A percentile compares a stretch with the other conserved stretches of the same genome.
phyloP scores from a whole-genome alignment of 75 land plant genomes.

The Cunninghamia lanceolata region DNA sequence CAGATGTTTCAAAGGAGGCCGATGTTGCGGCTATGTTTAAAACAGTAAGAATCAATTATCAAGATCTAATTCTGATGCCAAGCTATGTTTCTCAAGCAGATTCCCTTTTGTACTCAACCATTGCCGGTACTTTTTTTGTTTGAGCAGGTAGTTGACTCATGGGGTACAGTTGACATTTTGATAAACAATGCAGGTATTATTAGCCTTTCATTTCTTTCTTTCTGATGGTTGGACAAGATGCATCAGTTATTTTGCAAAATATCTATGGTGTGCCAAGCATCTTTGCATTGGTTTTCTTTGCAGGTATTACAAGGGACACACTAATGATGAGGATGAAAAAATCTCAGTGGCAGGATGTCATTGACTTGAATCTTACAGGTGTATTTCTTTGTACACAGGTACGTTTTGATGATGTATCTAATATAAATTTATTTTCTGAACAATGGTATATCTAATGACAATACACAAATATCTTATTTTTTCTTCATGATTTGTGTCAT shows the following conservation, averaged over 20 bases:
- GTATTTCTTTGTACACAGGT: slow-evolving; percentile 99
- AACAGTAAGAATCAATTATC: slow-evolving; percentile 45
- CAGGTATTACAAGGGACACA: slow-evolving; percentile 91
- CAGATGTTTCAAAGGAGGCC: slow-evolving; percentile 87
- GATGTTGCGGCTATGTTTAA: slow-evolving; percentile 88
- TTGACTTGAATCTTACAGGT: slow-evolving; percentile 93
- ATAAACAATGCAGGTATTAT: slow-evolving; percentile 87
- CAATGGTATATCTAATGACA: neutral
- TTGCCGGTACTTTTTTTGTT: slow-evolving; percentile 3
- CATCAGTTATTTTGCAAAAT: neutral
- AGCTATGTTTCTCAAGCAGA: neutral
- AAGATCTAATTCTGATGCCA: neutral
- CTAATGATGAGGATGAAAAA: slow-evolving; percentile 96
- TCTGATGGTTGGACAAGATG: neutral
- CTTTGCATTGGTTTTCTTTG: slow-evolving; percentile 4
- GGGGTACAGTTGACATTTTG: slow-evolving; percentile 91
- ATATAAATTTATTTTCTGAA: neutral
- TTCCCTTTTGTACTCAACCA: neutral
- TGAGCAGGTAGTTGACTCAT: slow-evolving; percentile 80
- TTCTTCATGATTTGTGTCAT: slow-evolving; percentile 3
- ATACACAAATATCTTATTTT: neutral
- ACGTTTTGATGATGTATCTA: neutral
- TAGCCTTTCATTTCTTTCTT: neutral
- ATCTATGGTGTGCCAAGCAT: neutral
- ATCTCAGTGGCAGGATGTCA: slow-evolving; percentile 97